These are phyloP conservation scores for Allium sativum DNA, from an alignment of 106 monocot genomes.

Conservation along the genomic window DNA sequence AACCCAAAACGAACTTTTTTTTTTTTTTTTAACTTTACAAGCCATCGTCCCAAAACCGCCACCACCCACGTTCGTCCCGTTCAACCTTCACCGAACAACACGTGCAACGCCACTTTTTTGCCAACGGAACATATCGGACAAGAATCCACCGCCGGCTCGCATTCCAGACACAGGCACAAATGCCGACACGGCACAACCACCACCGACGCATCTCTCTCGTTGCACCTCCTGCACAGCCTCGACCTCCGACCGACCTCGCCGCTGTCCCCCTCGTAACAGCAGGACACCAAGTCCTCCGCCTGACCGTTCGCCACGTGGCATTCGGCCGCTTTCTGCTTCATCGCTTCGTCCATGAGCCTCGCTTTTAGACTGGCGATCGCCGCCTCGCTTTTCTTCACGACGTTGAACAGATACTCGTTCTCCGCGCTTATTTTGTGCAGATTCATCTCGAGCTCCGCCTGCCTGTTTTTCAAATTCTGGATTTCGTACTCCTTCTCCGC, in stretches of 20 bases:
- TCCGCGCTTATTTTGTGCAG: conserved; percentile 24
- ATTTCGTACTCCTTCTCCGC: conserved; percentile 38
- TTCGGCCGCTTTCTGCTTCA: conserved; percentile 4
- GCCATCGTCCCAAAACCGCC: too few relatives aligned
- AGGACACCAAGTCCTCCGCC: conserved; percentile 4
- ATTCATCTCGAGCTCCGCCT: conserved; percentile 38
- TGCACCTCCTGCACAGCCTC: not conserved
- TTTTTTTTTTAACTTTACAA: too few relatives aligned
- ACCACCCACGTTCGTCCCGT: too few relatives aligned
- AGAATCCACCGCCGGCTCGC: conserved; percentile 2
- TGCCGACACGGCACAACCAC: conserved; percentile 12
- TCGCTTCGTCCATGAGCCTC: conserved; percentile 29
- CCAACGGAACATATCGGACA: conserved; percentile 5
- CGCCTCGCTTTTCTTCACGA: conserved; percentile 46
- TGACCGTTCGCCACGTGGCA: not conserved
- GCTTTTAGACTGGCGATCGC: conserved; percentile 21
- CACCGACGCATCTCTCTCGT: conserved; percentile 5
- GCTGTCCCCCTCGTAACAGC: not conserved
- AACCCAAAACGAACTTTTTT: too few relatives aligned
- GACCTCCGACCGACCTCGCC: not conserved
- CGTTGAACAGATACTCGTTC: conserved; percentile 41
- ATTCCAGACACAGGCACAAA: conserved; percentile 9
- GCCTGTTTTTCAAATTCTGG: conserved; percentile 10
- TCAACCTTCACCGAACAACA: not conserved
- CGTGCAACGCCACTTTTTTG: conserved; percentile 3